Evolutionary conservation across 306 rosid genomes (phyloP), one percentile per base, ranked within the genome.

Genomic region (Cicer arietinum): DNA sequence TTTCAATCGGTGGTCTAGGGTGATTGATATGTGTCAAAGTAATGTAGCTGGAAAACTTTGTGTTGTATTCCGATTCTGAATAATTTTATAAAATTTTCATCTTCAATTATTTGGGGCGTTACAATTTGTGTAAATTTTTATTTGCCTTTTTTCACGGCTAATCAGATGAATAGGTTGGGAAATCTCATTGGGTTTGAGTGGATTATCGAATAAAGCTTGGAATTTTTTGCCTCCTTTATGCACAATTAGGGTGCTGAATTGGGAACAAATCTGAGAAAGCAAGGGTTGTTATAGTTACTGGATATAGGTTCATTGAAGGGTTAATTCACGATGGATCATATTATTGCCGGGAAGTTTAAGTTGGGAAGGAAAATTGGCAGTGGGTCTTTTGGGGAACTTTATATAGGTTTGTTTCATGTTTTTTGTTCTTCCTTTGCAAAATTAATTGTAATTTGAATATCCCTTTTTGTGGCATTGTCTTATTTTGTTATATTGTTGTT

Each of bases 351-450:
- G 35, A 92, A 92, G 86, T 95, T 95, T 79, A 95, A 92, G 82
- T 85, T 95, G 46, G 99, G 99, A 56, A 91, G 97, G 95, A 95
- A 95, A 86, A 95, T 95, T 80, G 99, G 99, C 22, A 92, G 99
- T 82, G 99, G 99, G 59, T 95, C 99, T 74, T 95, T 95, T 80
- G 99, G 99, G 74, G 99, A 95, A 86, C 99, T 95, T 53, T 95
- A 92, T 87, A 77, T 95, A 82, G 99, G 99, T 90, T 60, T 47
- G 78, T 11, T 63, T 63, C 70, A 64, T 81, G 69, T 62, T 67
- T 67, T 11, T 58, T 67, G 10, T 52, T 37, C 10, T 16, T 62
- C 6, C 8, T 25, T 42, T 22, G 40, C 60, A n/a, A 56, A 57
- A 44, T 44, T 73, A 1, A 39, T 68, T 52, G 35, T 25, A 25